These are phyloP conservation scores for Mimosa bimucronata DNA, from an alignment of 306 rosid species.

Conservation along the genomic window DNA sequence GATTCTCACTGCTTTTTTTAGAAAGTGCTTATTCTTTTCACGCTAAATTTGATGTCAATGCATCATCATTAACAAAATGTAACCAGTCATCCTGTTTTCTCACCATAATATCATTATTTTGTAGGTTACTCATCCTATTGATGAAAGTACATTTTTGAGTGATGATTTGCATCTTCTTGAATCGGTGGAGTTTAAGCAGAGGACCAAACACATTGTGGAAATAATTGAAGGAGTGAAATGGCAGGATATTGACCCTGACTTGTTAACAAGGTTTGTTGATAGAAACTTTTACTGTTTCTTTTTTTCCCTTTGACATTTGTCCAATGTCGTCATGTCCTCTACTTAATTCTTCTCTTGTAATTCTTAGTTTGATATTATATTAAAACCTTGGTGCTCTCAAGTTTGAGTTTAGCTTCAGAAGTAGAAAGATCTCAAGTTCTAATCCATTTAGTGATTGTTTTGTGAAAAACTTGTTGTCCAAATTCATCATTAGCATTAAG, in stretches of 20 bases:
- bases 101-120: slow-evolving; percentile 36
- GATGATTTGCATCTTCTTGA: slow-evolving; percentile 93
- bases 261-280: slow-evolving; percentile 72
- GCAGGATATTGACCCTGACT: slow-evolving; percentile 85
- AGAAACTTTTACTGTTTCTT: slow-evolving; percentile 31
- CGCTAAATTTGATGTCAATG: neutral
- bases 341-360: neutral
- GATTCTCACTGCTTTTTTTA: neutral
- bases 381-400: neutral
- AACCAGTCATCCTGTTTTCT: slow-evolving; percentile 15
- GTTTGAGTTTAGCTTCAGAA: neutral
- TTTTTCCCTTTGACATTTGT: neutral
- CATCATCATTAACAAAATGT: slow-evolving; percentile 21
- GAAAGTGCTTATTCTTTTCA: neutral
- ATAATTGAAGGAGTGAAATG: slow-evolving; percentile 82
- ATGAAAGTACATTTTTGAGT: slow-evolving; percentile 76
- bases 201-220: slow-evolving; percentile 83
- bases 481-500: too few relatives aligned
- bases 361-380: neutral
- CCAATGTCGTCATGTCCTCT: neutral
- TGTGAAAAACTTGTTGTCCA: too few relatives aligned
- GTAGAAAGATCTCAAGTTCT: too few relatives aligned
- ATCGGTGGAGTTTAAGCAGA: slow-evolving; percentile 80
- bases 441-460: too few relatives aligned
- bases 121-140: slow-evolving; percentile 65